Base-by-base conservation (phyloP, 331 rosid genomes). In the Pyracantha coccinea region DNA sequence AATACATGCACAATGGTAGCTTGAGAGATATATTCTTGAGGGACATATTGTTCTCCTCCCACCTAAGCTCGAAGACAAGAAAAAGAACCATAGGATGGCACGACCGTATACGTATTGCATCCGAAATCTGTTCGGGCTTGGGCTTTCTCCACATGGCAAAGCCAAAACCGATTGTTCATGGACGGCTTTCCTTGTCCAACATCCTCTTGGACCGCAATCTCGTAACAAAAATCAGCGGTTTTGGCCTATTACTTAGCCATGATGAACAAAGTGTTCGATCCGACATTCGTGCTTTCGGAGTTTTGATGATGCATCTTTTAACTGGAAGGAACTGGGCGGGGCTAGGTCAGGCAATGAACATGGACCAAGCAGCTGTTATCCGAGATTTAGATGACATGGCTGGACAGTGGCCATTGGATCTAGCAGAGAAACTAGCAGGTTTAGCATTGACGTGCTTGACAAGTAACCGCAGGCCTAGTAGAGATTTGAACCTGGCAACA, bases 1-100 rank as follows among this genome's bases (percentile, higher is more conserved):
- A 89, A 53, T 91, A 89, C 83, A 87, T 93, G 97, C 84, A 89
- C 69, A 85, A 88, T 33, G 98, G 97, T 8, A 89, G 90, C 85
- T 77, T 93, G 47, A 81, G 81, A 38, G 97, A 93, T 81, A 68
- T 83, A 68, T 54, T 93, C 12, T 73, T 93, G 47, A 81, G 81
- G 28, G 97, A 93, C 77, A 76, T 83, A 63, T 29, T 93, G 7
- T 82, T 80, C 74, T 80, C 83, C 50, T 72, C 87, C 59, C 75
- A 70, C 54, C 71, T 44, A 75, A 75, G 66, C 63, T 77, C 84
- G 3, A 78, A 79, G 79, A 87, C 79, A 75, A 83, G 80, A 78
- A 86, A 76, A 61, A 87, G 79, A 29, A 76, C 85, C 76, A 81
- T 93, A 66, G 68, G 76, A 4, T 93, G 98, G 97, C 86, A 86